Evolutionary conservation across 2,329 filamentous ascomycete species (phyloP), one percentile per base, ranked within the genome.

Genomic region (Fonsecaea pugnacius): DNA sequence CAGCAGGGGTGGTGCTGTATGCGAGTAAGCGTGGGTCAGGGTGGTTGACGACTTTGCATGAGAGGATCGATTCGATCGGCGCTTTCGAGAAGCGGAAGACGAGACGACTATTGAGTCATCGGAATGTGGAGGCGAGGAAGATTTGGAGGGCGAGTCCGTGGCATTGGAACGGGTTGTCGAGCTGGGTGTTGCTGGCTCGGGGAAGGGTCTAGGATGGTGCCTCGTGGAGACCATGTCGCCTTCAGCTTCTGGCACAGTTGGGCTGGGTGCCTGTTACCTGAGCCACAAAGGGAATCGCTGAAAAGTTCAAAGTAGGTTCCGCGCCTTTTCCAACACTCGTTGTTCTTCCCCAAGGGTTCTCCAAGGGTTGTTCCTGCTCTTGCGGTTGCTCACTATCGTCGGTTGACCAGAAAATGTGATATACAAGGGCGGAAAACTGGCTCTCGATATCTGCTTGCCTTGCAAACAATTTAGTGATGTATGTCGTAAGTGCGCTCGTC

Each of bases 1-100:
- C 24, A 85, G 80, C 12, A 87, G 73, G 58, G 83, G 83, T 12
- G 84, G 84, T 2, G 86, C 85, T 0, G 83, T 86, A 72, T 90
- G 87, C 10, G 83, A 79, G 85, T 86, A 87, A 35, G 65, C 32
- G 36, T 30, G 68, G 67, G 51, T 65, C 56, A 60, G 58, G 55
- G 36, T 48, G 64, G 27, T 67, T 67, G 32, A 35, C 32, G 24
- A 38, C 55, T 58, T 65, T 30, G 60, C 33, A 54, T 57, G 27
- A 33, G 53, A 52, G 18, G 43, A 52, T 59, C 64, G 70, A 72
- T 73, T 70, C 70, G 69, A 59, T 68, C 56, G 69, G 60, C 65
- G 70, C 63, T 62, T 64, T 60, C 46, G 38, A 24, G 56, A 6
- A 46, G 32, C 59, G 9, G 57, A 21, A 14, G 53, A 52, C 10